These are phyloP conservation scores for Neonothopanus nambi DNA, from an alignment of 1,284 basidiomycete species.

Conservation along the genomic window DNA sequence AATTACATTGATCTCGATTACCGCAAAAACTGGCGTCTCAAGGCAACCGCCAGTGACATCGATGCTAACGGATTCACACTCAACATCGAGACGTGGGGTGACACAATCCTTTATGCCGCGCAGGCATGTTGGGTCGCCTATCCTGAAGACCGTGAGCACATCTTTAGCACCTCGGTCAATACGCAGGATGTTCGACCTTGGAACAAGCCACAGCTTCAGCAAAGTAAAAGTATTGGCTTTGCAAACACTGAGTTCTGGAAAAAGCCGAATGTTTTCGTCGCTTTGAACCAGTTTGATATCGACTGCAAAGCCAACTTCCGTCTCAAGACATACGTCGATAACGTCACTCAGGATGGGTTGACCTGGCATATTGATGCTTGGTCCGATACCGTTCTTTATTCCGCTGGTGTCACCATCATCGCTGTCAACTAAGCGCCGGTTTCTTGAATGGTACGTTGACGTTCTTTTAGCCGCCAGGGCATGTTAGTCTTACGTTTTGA, in stretches of 20 bases:
- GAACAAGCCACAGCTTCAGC: neutral
- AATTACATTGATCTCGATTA: neutral
- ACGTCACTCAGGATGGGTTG: conserved; percentile 12
- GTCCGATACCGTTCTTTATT: conserved; percentile 14
- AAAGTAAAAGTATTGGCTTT: neutral
- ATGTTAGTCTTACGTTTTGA: too few species aligned
- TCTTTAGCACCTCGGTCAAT: neutral
- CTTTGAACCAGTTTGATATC: conserved; percentile 15
- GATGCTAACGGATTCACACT: neutral
- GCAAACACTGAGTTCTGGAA: conserved; percentile 11
- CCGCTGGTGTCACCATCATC: conserved; percentile 9
- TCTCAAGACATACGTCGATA: neutral
- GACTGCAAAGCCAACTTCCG: conserved; percentile 2
- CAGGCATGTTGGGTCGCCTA: too few species aligned
- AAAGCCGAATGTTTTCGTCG: conserved; percentile 14
- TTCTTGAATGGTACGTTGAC: too few species aligned
- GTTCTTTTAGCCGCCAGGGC: too few species aligned
- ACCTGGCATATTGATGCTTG: conserved; percentile 16
- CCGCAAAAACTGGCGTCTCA: neutral
- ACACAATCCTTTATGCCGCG: neutral
- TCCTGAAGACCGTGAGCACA: too few species aligned
- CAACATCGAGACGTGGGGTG: neutral
- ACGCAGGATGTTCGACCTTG: neutral
- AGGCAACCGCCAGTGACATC: neutral
- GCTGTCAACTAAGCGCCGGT: conserved; percentile 1